A percentile compares a stretch with the other conserved stretches of the same genome.
These are phyloP conservation scores for Coccomyxa subellipsoidea DNA, from an alignment of 163 green algal genomes.

Conservation along the genomic window DNA sequence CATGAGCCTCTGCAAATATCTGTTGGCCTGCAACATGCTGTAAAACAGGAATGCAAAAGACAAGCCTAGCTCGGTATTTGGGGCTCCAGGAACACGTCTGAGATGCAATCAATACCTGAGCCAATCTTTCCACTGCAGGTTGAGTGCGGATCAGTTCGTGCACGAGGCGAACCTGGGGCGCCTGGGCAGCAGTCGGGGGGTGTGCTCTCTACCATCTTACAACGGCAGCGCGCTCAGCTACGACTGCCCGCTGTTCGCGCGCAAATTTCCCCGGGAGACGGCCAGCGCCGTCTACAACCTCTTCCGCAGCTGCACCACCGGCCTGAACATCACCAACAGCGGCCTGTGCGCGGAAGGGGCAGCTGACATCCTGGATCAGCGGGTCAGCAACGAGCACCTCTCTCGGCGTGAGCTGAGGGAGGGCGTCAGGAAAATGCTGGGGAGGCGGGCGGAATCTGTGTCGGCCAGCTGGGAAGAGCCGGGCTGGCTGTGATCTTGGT, in stretches of 20 bases:
- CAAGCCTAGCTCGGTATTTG: too few species aligned
- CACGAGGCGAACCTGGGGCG: not conserved
- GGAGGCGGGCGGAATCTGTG: not conserved
- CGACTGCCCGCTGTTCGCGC: conserved; percentile 29
- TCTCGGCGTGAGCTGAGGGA: not conserved
- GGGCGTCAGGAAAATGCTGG: not conserved
- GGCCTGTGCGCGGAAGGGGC: not conserved
- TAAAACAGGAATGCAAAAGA: too few species aligned
- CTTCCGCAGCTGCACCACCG: conserved; percentile 2
- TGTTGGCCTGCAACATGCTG: too few species aligned
- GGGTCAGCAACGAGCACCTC: not conserved
- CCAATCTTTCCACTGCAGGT: too few species aligned
- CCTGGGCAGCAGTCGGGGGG: not conserved
- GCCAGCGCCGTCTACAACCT: not conserved
- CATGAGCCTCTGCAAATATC: too few species aligned
- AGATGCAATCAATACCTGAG: too few species aligned
- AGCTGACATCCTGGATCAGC: not conserved
- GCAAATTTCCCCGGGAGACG: conserved; percentile 26
- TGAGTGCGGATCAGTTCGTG: not conserved
- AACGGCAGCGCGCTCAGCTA: not conserved
- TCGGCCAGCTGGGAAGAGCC: not conserved
- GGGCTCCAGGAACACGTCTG: too few species aligned
- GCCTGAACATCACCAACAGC: conserved; percentile 12
- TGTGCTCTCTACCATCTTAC: not conserved
- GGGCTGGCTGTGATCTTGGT: not conserved